phyloP scores from a whole-genome alignment of 1,284 basidiomycete genomes.

The Rhodofomes roseus region DNA sequence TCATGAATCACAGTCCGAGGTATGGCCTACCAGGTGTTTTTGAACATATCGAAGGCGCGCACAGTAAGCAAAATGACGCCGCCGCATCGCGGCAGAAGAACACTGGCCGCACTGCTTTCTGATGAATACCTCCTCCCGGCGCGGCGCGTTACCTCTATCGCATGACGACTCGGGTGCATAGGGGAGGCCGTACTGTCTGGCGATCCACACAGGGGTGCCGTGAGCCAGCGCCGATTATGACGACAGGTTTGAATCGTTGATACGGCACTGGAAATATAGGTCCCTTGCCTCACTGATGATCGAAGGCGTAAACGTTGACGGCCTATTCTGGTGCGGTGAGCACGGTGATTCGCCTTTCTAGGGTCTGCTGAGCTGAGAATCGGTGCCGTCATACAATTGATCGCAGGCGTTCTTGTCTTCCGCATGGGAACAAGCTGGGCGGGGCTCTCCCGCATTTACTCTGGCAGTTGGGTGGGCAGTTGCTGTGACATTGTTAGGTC shows the following conservation, averaged over 20 bases:
- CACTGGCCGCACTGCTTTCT: not conserved
- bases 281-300: not conserved
- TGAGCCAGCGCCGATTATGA: no score
- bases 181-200: no score
- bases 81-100: not conserved
- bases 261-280: not conserved
- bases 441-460: not conserved
- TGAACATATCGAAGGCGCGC: not conserved
- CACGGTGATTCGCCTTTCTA: not conserved
- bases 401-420: not conserved
- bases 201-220: no score
- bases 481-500: no score
- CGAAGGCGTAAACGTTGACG: not conserved
- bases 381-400: not conserved
- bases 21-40: not conserved
- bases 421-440: not conserved
- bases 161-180: not conserved
- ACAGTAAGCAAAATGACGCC: not conserved
- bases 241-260: no score
- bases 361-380: not conserved
- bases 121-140: not conserved
- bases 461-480: no score
- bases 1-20: not conserved
- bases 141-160: not conserved
- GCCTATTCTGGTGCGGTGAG: not conserved